These are phyloP conservation scores for Paracoccidioides lutzii DNA, from an alignment of 2,329 filamentous ascomycete species.

Conservation along the genomic window DNA sequence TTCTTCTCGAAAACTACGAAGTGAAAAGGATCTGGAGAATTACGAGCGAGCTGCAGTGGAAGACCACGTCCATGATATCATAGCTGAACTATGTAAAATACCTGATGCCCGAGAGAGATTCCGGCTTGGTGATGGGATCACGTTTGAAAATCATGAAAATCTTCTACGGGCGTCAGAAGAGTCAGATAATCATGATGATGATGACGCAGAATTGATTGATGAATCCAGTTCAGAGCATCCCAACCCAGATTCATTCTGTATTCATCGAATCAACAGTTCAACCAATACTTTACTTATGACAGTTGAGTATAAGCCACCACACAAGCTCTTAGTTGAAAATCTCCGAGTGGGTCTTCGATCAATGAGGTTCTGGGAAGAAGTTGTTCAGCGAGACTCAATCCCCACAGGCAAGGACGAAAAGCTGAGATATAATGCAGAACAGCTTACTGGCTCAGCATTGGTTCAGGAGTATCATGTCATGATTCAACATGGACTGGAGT, in stretches of 20 bases:
- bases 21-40: constrained; percentile 19
- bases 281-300: too few species aligned
- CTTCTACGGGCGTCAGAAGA: constrained; percentile 3
- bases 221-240: not conserved
- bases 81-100: constrained; percentile 17
- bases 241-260: too few species aligned
- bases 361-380: too few species aligned
- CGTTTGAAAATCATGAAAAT: constrained; percentile 14
- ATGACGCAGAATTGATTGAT: not conserved
- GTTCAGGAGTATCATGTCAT: constrained; percentile 20
- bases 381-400: too few species aligned
- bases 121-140: constrained; percentile 12
- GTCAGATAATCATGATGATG: not conserved
- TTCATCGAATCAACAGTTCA: too few species aligned
- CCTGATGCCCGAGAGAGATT: constrained; percentile 17
- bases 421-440: constrained; percentile 15
- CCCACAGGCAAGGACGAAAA: constrained; percentile 4
- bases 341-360: too few species aligned
- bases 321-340: too few species aligned
- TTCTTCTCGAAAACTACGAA: constrained; percentile 13
- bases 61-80: constrained; percentile 17
- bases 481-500: constrained; percentile 15
- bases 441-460: constrained; percentile 12
- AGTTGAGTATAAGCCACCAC: too few species aligned
- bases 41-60: constrained; percentile 20